phyloP scores from a whole-genome alignment of 1,284 basidiomycete species.

The Moesziomyces sp. region DNA sequence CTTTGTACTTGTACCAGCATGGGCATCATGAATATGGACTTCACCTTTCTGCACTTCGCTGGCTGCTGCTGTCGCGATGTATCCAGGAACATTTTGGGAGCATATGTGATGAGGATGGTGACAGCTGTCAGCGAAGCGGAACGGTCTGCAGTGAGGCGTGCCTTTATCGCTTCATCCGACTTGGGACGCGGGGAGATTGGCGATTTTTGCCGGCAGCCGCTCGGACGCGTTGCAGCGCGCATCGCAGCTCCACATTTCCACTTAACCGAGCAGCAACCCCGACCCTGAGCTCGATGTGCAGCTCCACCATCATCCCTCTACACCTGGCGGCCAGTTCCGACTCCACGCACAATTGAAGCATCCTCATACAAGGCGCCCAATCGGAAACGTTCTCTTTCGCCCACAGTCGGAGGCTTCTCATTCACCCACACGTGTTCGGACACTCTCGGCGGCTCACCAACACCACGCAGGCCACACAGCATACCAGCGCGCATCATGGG shows the following conservation, averaged over 20 bases:
- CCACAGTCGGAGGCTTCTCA: too few relatives aligned
- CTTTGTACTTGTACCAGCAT: slow-evolving; percentile 26
- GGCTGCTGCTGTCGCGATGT: neutral
- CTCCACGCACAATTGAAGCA: too few relatives aligned
- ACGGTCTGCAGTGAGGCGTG: too few relatives aligned
- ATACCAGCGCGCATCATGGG: slow-evolving; percentile 45
- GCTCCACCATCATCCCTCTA: slow-evolving; percentile 9
- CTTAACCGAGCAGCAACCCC: slow-evolving; percentile 4
- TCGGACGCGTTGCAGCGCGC: too few relatives aligned
- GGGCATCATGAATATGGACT: slow-evolving; percentile 28
- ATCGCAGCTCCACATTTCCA: slow-evolving; percentile 10
- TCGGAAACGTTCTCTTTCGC: neutral
- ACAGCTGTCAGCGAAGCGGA: too few relatives aligned
- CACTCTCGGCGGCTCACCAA: too few relatives aligned
- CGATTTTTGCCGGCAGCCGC: too few relatives aligned
- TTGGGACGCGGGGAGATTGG: too few relatives aligned
- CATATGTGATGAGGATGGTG: neutral
- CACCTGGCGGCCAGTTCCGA: too few relatives aligned
- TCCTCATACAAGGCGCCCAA: neutral
- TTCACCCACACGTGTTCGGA: too few relatives aligned
- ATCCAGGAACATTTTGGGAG: neutral
- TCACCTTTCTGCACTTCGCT: neutral
- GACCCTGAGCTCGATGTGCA: slow-evolving; percentile 7
- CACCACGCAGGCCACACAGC: too few relatives aligned
- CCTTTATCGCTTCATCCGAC: too few relatives aligned